phyloP scores from a whole-genome alignment of 2,329 filamentous ascomycete genomes.

The Nemania diffusa region DNA sequence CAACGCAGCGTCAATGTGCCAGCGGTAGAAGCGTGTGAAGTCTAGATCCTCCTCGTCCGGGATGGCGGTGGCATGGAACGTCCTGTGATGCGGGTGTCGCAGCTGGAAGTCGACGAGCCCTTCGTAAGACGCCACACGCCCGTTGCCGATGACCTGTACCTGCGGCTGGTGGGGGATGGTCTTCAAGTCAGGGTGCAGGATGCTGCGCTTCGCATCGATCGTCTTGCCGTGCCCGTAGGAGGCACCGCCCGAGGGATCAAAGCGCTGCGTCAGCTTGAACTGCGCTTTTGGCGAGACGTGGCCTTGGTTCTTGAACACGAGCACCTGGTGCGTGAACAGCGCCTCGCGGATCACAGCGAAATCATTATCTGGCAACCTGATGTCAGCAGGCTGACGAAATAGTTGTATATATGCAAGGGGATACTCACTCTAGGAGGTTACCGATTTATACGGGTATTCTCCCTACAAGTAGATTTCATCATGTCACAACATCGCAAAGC shows the following conservation, averaged over 20 bases:
- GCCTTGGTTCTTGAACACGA: slow-evolving; percentile 76
- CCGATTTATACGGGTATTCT: slow-evolving; percentile 69
- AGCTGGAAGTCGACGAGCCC: slow-evolving; percentile 75
- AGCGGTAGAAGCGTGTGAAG: slow-evolving; percentile 73
- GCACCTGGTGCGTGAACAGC: slow-evolving; percentile 74
- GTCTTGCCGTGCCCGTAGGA: slow-evolving; percentile 82
- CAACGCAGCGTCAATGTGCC: slow-evolving; percentile 83
- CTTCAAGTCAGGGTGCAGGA: slow-evolving; percentile 82
- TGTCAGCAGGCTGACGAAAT: slow-evolving; percentile 33
- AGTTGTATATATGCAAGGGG: not conserved
- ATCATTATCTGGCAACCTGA: slow-evolving; percentile 63
- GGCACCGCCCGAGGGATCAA: slow-evolving; percentile 70
- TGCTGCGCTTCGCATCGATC: slow-evolving; percentile 69
- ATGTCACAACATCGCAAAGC: slow-evolving; percentile 34
- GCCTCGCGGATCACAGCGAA: slow-evolving; percentile 72
- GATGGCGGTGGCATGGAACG: slow-evolving; percentile 75
- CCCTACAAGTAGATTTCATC: slow-evolving; percentile 46
- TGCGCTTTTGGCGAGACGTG: slow-evolving; percentile 75
- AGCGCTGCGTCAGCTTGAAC: slow-evolving; percentile 77
- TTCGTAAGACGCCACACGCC: slow-evolving; percentile 74
- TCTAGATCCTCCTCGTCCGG: slow-evolving; percentile 62
- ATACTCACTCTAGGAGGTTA: slow-evolving; percentile 66
- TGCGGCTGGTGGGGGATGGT: slow-evolving; percentile 83
- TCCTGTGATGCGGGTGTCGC: slow-evolving; percentile 80
- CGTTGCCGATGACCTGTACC: slow-evolving; percentile 83